A percentile compares a stretch with the other conserved stretches of the same genome.
Evolutionary conservation across 345 rosid genomes (phyloP).

Genomic region (Dipteronia dyeriana): DNA sequence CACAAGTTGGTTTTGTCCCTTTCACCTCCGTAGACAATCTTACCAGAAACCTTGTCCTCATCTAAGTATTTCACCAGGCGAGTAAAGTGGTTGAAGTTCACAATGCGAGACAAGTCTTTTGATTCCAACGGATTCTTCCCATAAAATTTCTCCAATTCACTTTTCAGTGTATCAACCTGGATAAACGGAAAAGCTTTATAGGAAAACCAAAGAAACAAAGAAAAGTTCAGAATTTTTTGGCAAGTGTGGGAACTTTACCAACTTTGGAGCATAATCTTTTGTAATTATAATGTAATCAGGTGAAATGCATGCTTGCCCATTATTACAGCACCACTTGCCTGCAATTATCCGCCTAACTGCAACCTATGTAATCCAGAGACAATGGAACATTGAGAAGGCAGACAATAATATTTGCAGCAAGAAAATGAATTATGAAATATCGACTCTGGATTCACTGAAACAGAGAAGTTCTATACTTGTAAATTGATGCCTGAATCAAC

Average conservation of each 20-base stretch:
- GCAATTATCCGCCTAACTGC: conserved; percentile 71
- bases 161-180: conserved; percentile 66
- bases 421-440: conserved; percentile 4
- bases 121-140: conserved; percentile 83
- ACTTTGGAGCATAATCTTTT: conserved; percentile 61
- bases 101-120: conserved; percentile 79
- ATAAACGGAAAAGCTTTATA: conserved; percentile 21
- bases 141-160: conserved; percentile 64
- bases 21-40: conserved; percentile 81
- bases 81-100: conserved; percentile 74
- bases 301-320: conserved; percentile 91
- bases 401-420: neutral
- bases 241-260: conserved; percentile 55
- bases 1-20: conserved; percentile 67
- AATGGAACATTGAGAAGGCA: conserved; percentile 15
- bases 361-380: conserved; percentile 47
- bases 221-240: conserved; percentile 7
- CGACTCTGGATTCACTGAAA: neutral
- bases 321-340: conserved; percentile 94
- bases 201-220: conserved; percentile 16
- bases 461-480: conserved; percentile 41
- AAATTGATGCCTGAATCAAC: conserved; percentile 72
- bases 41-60: conserved; percentile 78
- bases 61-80: conserved; percentile 78
- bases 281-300: conserved; percentile 85